phyloP scores from a whole-genome alignment of 192 early-diverging fungal species.

The Entomortierella lignicola region DNA sequence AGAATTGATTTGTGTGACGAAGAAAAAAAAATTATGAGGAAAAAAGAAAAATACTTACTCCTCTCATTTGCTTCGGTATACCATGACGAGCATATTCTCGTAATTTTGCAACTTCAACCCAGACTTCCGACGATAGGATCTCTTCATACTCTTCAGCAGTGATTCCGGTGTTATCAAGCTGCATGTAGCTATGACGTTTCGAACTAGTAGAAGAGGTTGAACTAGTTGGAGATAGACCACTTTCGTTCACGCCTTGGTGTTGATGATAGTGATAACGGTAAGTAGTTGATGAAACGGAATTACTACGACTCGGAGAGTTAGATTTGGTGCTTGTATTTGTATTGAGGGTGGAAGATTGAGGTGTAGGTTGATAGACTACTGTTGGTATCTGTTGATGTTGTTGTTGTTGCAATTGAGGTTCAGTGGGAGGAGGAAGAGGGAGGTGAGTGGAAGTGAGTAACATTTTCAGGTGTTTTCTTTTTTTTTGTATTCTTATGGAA shows the following conservation, averaged over 20 bases:
- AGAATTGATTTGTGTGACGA: background rate
- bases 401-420: slow-evolving; percentile 9
- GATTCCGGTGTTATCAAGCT: slow-evolving; percentile 13
- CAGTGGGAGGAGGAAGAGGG: background rate
- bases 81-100: slow-evolving; percentile 80
- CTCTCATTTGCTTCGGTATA: slow-evolving; percentile 79
- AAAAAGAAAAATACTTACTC: slow-evolving; percentile 53
- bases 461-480: too few relatives aligned
- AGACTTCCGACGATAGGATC: slow-evolving; percentile 79
- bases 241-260: background rate
- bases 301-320: background rate
- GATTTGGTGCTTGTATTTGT: background rate
- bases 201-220: slow-evolving; percentile 4
- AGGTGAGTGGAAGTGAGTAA: slow-evolving; percentile 18
- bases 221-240: slow-evolving; percentile 2
- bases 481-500: too few relatives aligned
- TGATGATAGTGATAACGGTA: slow-evolving; percentile 5
- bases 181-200: slow-evolving; percentile 1
- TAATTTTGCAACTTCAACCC: slow-evolving; percentile 83
- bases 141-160: slow-evolving; percentile 75
- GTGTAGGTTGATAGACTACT: background rate
- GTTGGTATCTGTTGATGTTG: background rate
- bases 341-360: background rate
- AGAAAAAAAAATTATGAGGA: background rate
- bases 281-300: background rate